These are phyloP conservation scores for Arthroderma sp. DNA, from an alignment of 2,329 filamentous ascomycete genomes.

Conservation along the genomic window DNA sequence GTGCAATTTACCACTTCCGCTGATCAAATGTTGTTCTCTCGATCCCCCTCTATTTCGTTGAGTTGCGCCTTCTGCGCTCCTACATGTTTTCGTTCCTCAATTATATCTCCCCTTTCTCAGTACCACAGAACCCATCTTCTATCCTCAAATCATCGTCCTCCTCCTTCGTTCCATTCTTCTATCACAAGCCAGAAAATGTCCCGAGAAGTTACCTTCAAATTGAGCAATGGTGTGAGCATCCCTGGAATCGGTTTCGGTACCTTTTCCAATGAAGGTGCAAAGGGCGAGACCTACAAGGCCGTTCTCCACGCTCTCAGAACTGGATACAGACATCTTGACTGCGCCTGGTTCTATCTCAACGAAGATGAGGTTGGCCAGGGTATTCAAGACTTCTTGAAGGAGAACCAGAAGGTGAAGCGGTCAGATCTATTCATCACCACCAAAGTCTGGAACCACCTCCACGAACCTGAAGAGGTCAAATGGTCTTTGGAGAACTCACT, in stretches of 20 bases:
- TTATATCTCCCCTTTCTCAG: no score
- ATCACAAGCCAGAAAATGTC: no score
- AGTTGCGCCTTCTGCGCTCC: no score
- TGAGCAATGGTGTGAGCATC: constrained; percentile 47
- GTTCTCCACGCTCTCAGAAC: constrained; percentile 36
- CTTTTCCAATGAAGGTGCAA: constrained; percentile 51
- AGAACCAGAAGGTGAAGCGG: constrained; percentile 34
- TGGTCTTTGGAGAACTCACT: constrained; percentile 48
- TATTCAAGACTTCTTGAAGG: constrained; percentile 42
- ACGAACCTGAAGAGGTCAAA: constrained; percentile 33
- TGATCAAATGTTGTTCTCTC: no score
- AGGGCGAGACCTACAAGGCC: constrained; percentile 45
- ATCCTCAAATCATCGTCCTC: no score
- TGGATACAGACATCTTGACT: constrained; percentile 44
- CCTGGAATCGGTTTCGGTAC: constrained; percentile 53
- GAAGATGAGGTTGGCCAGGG: constrained; percentile 41
- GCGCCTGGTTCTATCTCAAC: constrained; percentile 43
- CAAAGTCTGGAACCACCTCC: constrained; percentile 42
- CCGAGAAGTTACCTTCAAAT: constrained; percentile 29
- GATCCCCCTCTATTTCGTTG: no score
- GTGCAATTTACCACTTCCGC: no score
- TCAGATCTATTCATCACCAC: constrained; percentile 39
- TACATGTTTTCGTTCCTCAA: no score
- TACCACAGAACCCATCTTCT: no score
- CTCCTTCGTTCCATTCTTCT: no score